phyloP scores from a whole-genome alignment of 1,284 basidiomycete species.

The Ustilago sp. region DNA sequence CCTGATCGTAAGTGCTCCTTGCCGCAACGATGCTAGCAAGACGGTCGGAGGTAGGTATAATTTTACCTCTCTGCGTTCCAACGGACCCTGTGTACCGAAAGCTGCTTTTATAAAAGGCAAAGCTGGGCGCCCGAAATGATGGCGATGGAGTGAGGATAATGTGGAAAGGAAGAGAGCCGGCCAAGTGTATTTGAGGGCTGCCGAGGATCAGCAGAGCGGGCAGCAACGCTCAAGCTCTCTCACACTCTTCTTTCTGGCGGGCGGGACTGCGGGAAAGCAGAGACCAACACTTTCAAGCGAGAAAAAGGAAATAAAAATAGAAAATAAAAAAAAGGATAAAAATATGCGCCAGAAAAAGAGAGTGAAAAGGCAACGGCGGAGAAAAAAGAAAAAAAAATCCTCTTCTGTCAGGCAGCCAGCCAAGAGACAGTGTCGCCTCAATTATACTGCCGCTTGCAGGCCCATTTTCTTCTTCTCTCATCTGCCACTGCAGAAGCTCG shows the following conservation, averaged over 20 bases:
- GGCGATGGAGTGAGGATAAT: constrained; percentile 7
- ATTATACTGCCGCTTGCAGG: constrained; percentile 6
- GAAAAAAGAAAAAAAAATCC: constrained; percentile 15
- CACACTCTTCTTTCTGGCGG: not conserved
- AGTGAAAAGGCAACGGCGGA: constrained; percentile 10
- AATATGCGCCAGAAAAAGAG: constrained; percentile 13
- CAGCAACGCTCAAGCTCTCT: not conserved
- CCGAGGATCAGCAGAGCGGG: constrained; percentile 8
- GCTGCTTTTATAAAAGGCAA: constrained; percentile 1
- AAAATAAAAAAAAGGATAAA: constrained; percentile 1
- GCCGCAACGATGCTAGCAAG: not conserved
- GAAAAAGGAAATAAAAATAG: constrained; percentile 1
- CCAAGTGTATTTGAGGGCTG: constrained; percentile 7
- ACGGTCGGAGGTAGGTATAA: not conserved
- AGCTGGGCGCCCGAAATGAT: not conserved
- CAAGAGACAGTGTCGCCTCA: not conserved
- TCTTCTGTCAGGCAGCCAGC: constrained; percentile 7
- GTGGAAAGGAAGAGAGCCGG: not conserved
- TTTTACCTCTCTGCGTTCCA: not conserved
- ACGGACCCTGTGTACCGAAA: not conserved
- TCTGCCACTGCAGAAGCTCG: not conserved
- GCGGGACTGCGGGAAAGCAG: constrained; percentile 10
- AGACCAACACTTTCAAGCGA: not conserved
- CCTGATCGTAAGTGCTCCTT: not conserved
- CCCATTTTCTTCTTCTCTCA: constrained; percentile 5